Evolutionary conservation across 805 yeast genomes (phyloP).

Genomic region (Millerago galiae): DNA sequence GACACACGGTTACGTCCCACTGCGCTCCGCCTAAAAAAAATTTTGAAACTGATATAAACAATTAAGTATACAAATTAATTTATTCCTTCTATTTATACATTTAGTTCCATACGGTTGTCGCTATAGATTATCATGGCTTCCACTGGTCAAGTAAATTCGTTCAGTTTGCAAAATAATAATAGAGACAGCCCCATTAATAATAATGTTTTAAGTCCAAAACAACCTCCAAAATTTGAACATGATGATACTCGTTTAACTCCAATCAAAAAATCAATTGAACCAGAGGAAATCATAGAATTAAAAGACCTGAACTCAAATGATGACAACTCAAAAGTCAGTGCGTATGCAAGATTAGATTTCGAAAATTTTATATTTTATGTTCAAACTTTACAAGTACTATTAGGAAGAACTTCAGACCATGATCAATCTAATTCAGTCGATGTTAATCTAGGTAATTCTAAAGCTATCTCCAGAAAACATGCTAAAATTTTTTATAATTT

Average conservation of each 20-base stretch:
- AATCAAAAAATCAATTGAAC: not conserved
- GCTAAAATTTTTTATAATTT: constrained; percentile 95
- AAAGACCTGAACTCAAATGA: not conserved
- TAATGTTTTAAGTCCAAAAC: not conserved
- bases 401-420: constrained; percentile 84
- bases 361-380: constrained; percentile 92
- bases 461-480: constrained; percentile 89
- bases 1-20: too few species aligned
- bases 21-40: too few species aligned
- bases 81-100: too few species aligned
- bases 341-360: constrained; percentile 75
- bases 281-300: not conserved
- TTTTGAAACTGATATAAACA: too few species aligned
- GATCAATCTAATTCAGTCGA: constrained; percentile 70
- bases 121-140: too few species aligned
- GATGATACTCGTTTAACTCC: not conserved
- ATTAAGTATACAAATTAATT: too few species aligned
- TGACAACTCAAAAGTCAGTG: constrained; percentile 33
- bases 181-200: too few species aligned
- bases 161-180: too few species aligned
- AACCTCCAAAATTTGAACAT: not conserved
- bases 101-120: too few species aligned
- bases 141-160: too few species aligned
- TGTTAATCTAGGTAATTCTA: constrained; percentile 86
- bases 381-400: constrained; percentile 87